Base-by-base conservation (phyloP, 1,139 yeast genomes). In the Yamadazyma taylorii region DNA sequence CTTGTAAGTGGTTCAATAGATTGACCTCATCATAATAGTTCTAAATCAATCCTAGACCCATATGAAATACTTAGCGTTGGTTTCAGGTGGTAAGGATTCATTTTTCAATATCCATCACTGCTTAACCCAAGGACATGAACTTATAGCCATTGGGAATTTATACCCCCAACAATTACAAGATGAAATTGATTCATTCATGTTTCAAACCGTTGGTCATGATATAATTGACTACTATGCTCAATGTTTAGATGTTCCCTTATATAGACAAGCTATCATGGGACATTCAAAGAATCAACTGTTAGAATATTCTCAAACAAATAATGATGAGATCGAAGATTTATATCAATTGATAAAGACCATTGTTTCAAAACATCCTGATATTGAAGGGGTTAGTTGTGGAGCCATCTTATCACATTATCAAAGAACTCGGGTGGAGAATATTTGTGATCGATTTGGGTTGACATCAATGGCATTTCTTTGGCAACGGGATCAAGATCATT, bases 141-240 rank as follows among this genome's bases (percentile, higher is more conserved):
- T 92, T 10, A 76, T 77, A 0, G 96, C 96, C 0, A 60, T 92
- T 35, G 98, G 89, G 0, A 92, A 92, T 52, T 61, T 92, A 41
- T 79, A 80, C 52, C 98, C 98, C 2, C 66, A 69, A 7, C 56
- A 61, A 15, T 43, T 48, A 13, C 61, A 60, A 14, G 77, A 75
- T 47, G 98, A 92, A 58, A 67, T 92, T 41, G 97, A 92, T 60
- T 86, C 96, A 38, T 92, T 85, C 58, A 92, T 92, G 98, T 92
- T 87, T 60, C 98, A 92, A 60, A 92, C 98, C 0, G 98, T 92
- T n/a, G 98, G 98, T 0, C 94, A 85, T 58, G 88, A 85, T 48
- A 78, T 87, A 3, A 72, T 92, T 4, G 73, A 76, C 0, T 61
- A 67, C 39, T 88, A 89, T 52, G 67, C 77, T 2, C 70, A 82